Evolutionary conservation across 208 protist species (phyloP).

Genomic region (Tritrichomonas foetus): DNA sequence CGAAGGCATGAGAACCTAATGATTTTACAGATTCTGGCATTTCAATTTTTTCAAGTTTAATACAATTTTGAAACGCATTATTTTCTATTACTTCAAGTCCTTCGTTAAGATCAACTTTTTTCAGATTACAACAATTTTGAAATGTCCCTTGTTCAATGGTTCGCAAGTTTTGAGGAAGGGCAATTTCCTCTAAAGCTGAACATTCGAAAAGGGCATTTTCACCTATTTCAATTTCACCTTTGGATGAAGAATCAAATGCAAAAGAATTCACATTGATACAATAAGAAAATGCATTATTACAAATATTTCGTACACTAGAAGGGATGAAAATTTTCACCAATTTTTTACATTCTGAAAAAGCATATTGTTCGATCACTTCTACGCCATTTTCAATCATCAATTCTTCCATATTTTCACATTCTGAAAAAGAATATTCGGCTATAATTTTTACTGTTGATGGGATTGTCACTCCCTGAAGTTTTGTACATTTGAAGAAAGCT

Average conservation of each 20-base stretch:
- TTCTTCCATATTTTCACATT: background rate
- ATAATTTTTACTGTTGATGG: background rate
- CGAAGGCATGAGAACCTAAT: too few relatives aligned
- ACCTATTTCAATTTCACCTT: background rate
- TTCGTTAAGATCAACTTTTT: background rate
- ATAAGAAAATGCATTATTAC: background rate
- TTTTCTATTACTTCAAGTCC: background rate
- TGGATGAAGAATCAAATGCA: background rate
- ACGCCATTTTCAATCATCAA: background rate
- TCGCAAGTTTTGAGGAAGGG: background rate
- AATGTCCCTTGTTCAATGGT: background rate
- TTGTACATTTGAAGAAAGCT: background rate
- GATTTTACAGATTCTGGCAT: too few relatives aligned
- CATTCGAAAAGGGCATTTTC: background rate
- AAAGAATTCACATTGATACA: background rate
- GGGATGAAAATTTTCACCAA: background rate
- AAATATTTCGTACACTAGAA: background rate
- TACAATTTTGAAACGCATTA: background rate
- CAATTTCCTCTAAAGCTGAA: background rate
- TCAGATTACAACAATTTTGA: background rate
- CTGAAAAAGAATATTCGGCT: background rate
- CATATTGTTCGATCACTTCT: background rate
- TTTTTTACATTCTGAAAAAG: background rate
- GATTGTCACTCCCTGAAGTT: background rate
- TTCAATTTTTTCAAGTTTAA: background rate